Evolutionary conservation across 208 protist species (phyloP).

Genomic region (Acanthamoeba healyi): DNA sequence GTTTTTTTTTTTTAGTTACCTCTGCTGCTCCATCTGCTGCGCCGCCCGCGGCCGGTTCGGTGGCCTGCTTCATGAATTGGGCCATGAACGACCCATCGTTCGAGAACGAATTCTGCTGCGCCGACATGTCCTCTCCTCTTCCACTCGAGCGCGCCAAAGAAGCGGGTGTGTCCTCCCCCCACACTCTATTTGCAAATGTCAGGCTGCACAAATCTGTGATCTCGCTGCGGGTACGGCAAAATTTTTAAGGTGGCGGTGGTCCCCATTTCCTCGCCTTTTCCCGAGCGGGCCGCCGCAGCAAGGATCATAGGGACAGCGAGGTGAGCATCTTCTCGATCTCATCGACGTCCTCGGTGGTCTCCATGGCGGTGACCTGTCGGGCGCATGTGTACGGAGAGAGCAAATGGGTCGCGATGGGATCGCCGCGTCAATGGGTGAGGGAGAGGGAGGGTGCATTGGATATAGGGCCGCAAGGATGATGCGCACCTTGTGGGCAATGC

Average conservation of each 20-base stretch:
- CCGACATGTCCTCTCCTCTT: too few species aligned
- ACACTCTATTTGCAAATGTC: too few species aligned
- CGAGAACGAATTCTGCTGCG: constrained; percentile 57
- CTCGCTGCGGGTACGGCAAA: not conserved
- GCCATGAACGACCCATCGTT: constrained; percentile 73
- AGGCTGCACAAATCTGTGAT: too few species aligned
- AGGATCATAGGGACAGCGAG: not conserved
- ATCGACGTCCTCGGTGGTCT: constrained; percentile 13
- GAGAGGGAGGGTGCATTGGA: not conserved
- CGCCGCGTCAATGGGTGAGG: not conserved
- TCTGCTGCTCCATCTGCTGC: not conserved
- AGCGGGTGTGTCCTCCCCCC: too few species aligned
- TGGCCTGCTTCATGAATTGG: constrained; percentile 46
- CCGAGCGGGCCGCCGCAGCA: too few species aligned
- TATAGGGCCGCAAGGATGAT: not conserved
- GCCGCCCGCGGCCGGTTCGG: not conserved
- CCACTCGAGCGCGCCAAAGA: too few species aligned
- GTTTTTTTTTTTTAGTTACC: too few species aligned
- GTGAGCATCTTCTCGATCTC: constrained; percentile 53
- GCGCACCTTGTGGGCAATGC: constrained; percentile 3
- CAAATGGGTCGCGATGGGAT: not conserved
- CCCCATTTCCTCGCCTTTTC: not conserved
- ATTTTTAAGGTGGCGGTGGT: not conserved
- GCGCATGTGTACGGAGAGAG: not conserved
- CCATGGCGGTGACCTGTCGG: constrained; percentile 6